A percentile compares a stretch with the other conserved stretches of the same genome.
phyloP scores from a whole-genome alignment of 352 stramenopile species.

The Aphanomyces astaci region DNA sequence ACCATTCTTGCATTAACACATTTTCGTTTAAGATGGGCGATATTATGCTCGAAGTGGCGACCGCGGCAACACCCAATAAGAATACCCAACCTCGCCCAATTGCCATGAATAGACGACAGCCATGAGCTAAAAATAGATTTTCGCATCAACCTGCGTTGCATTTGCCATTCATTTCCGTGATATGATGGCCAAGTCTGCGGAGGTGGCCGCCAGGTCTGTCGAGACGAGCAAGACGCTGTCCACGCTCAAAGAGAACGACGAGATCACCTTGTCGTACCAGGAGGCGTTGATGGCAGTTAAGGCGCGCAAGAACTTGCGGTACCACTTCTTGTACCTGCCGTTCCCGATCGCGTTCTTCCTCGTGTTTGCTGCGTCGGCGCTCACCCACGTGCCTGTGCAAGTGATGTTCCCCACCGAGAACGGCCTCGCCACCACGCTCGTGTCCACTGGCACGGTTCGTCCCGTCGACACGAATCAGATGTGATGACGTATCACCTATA shows the following conservation, averaged over 20 bases:
- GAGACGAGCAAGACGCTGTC: not conserved
- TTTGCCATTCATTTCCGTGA: too few species aligned
- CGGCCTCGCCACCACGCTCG: constrained; percentile 8
- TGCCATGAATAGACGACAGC: too few species aligned
- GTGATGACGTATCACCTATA: not conserved
- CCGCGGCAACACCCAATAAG: too few species aligned
- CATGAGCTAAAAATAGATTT: too few species aligned
- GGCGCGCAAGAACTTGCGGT: constrained; percentile 14
- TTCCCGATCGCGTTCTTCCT: constrained; percentile 19
- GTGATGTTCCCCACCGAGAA: constrained; percentile 14
- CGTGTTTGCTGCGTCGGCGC: constrained; percentile 12
- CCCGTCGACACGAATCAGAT: too few species aligned
- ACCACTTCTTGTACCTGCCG: constrained; percentile 17
- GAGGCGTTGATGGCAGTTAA: not conserved
- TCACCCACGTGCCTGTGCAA: constrained; percentile 12
- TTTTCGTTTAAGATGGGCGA: too few species aligned
- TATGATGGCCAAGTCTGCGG: not conserved
- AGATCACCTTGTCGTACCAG: not conserved
- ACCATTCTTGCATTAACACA: too few species aligned
- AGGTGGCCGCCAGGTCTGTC: not conserved
- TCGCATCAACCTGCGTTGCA: too few species aligned
- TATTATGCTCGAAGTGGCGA: too few species aligned
- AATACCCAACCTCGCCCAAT: too few species aligned
- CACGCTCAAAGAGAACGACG: not conserved
- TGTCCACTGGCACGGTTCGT: constrained; percentile 13